Evolutionary conservation across 345 rosid genomes (phyloP).

Genomic region (Cardiospermum halicacabum): DNA sequence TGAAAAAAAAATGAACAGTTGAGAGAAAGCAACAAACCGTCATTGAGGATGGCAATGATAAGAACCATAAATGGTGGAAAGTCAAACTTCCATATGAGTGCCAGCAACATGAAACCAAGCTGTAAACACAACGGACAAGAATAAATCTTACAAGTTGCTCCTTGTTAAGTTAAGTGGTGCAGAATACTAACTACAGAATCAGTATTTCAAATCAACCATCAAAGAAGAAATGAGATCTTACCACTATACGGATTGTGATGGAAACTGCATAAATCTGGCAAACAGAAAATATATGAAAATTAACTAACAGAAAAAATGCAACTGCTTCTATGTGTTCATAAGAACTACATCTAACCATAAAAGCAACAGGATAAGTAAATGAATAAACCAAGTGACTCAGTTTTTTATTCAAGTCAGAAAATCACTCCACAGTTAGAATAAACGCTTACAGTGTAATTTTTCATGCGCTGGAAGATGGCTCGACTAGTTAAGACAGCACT

Average conservation of each 20-base stretch:
- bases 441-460: conserved; percentile 78
- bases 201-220: not conserved
- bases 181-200: not conserved
- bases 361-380: not conserved
- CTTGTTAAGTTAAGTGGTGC: not conserved
- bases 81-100: conserved; percentile 95
- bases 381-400: not conserved
- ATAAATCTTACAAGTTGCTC: not conserved
- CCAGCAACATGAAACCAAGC: conserved; percentile 98
- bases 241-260: conserved; percentile 98
- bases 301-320: conserved; percentile 5
- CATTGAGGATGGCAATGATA: conserved; percentile 93
- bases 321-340: not conserved
- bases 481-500: conserved; percentile 98
- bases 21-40: conserved; percentile 51
- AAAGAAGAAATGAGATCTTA: conserved; percentile 29
- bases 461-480: conserved; percentile 97
- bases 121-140: conserved; percentile 29
- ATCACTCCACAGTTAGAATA: not conserved
- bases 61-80: conserved; percentile 99
- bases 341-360: not conserved
- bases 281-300: conserved; percentile 12
- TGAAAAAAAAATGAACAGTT: not conserved
- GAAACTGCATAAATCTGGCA: conserved; percentile 96
- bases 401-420: not conserved